A percentile compares a stretch with the other conserved stretches of the same genome.
Evolutionary conservation across 2,329 filamentous ascomycete species (phyloP).

Genomic region (Colletotrichum magnum): DNA sequence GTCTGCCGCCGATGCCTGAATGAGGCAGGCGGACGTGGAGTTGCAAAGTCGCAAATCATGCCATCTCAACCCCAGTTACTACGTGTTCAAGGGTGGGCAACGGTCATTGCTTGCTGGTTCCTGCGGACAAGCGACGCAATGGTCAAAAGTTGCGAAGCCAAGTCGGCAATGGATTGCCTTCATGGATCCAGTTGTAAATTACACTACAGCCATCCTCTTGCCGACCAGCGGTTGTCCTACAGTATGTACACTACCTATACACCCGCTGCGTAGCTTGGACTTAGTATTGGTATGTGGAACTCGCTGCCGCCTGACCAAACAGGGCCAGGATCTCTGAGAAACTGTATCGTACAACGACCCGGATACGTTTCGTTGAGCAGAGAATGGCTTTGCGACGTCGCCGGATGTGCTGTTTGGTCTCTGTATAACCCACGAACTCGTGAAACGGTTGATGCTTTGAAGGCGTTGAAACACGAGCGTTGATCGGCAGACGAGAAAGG

Average conservation of each 20-base stretch:
- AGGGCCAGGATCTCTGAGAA: no score
- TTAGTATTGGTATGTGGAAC: no score
- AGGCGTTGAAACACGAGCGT: slow-evolving; percentile 8
- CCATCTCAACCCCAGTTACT: slow-evolving; percentile 11
- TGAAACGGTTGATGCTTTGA: neutral
- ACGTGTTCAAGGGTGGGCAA: slow-evolving; percentile 21
- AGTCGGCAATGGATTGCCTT: slow-evolving; percentile 27
- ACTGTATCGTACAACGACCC: neutral
- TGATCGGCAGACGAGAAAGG: neutral
- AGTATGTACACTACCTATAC: neutral
- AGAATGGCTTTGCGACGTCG: slow-evolving; percentile 2
- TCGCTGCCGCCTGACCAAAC: no score
- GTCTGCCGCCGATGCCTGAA: slow-evolving; percentile 20
- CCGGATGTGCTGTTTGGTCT: slow-evolving; percentile 1
- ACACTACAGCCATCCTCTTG: slow-evolving; percentile 4
- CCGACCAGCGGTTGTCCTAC: neutral
- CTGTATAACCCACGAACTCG: neutral
- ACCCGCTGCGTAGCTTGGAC: neutral
- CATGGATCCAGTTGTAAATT: neutral
- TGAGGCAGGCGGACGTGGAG: slow-evolving; percentile 21
- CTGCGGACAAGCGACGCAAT: neutral
- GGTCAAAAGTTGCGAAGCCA: slow-evolving; percentile 23
- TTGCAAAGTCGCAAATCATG: slow-evolving; percentile 20
- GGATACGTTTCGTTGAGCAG: neutral
- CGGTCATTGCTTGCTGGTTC: slow-evolving; percentile 6